A percentile compares a stretch with the other conserved stretches of the same genome.
phyloP scores from a whole-genome alignment of 371 early-diverging fungal genomes.

The Mortierella sp. region DNA sequence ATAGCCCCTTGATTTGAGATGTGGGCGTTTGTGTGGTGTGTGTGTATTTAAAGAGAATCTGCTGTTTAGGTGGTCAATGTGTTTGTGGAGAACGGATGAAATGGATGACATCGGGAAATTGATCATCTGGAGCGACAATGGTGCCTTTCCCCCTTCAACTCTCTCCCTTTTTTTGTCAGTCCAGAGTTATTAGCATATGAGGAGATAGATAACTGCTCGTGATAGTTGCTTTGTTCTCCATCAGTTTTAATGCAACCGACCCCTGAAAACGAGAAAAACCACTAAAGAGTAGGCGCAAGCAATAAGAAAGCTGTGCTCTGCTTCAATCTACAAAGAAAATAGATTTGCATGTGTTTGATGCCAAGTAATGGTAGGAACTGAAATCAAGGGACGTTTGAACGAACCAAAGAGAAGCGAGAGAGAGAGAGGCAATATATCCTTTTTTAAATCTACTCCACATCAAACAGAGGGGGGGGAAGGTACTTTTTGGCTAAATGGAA shows the following conservation, averaged over 20 bases:
- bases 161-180: too few relatives aligned
- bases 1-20: too few relatives aligned
- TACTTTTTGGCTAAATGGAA: not conserved
- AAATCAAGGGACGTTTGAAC: slow-evolving; percentile 3
- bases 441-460: too few relatives aligned
- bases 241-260: not conserved
- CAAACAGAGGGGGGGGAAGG: not conserved
- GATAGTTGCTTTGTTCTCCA: not conserved
- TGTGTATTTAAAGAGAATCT: not conserved
- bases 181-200: too few relatives aligned
- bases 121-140: not conserved
- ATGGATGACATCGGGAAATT: not conserved
- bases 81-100: slow-evolving; percentile 13
- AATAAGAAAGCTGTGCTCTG: not conserved
- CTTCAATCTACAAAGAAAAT: not conserved
- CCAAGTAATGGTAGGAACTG: not conserved
- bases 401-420: not conserved
- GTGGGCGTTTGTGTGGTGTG: not conserved
- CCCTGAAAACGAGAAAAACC: not conserved
- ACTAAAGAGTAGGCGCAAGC: not conserved
- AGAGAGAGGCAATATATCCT: not conserved
- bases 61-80: slow-evolving; percentile 22
- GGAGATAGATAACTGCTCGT: not conserved
- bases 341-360: not conserved
- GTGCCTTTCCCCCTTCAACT: not conserved